Conservation (phyloP, 75 land plant species). For the Chamaecyparis obtusa region DNA sequence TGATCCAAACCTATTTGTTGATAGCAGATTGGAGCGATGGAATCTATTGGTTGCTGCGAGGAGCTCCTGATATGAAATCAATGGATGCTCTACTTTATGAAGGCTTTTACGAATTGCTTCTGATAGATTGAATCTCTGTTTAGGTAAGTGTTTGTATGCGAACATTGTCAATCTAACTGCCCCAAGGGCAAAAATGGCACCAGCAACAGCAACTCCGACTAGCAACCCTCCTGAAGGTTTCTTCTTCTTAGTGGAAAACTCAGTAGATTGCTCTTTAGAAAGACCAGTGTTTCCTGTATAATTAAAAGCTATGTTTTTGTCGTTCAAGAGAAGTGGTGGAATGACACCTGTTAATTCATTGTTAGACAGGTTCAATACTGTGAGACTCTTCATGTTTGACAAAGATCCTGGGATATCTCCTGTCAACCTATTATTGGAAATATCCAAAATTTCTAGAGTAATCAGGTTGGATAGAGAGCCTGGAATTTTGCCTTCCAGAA, state of each 20-base stretch:
- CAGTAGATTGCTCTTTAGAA: background rate
- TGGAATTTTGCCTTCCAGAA: background rate
- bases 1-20: background rate
- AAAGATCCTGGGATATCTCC: background rate
- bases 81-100: background rate
- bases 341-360: constrained; percentile 24
- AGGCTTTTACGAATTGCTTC: background rate
- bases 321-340: background rate
- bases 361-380: constrained; percentile 21
- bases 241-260: background rate
- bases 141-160: background rate
- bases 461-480: background rate
- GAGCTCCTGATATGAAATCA: background rate
- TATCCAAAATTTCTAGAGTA: background rate
- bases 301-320: background rate
- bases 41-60: background rate
- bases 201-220: constrained; percentile 8
- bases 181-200: constrained; percentile 14
- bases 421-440: background rate
- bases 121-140: background rate
- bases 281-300: constrained; percentile 18
- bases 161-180: background rate
- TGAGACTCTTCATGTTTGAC: background rate
- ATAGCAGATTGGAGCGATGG: background rate
- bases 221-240: background rate